Base-by-base conservation (phyloP, 176 grass and related monocot genomes). In the Pontederia crassipes region DNA sequence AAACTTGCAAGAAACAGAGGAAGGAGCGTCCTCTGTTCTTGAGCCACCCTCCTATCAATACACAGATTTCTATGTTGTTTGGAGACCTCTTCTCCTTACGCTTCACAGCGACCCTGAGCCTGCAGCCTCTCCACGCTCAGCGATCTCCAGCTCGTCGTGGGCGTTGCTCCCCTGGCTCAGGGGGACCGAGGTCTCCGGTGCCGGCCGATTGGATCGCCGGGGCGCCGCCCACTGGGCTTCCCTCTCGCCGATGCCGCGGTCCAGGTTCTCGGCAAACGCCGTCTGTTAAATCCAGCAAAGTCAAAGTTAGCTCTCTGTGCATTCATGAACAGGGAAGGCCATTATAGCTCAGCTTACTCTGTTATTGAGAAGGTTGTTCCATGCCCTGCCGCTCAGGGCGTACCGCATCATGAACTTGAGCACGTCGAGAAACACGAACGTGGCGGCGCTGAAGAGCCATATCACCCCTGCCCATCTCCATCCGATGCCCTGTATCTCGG, bases 381-480 rank as follows among this genome's bases (percentile, higher is more conserved):
- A 86, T 52, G 87, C 82, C 52, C 64, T 80, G 61, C 83, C 87
- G 28, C 78, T 85, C 7, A 79, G 79, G 0, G 57, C 68, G 28
- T 90, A 90, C 10, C 79, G 72, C 47, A 80, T 70, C 0, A 57
- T 64, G 5, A 90, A 83, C 56, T 90, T 86, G 11, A 90, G 82
- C 12, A 80, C 73, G 17, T 86, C 87, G 12, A 83, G 82, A 1
- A 81, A 54, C 12, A 90, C 28, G 59, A 77, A 83, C 57, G 85
- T 66, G 24, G 72, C 27, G 0, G 76, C n/a, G 77, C 82, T 83
- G 87, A 80, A 90, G 69, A 74, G 28, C 87, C 87, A 90, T 35
- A 86, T 68, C 65, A 15, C 75, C 5, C 72, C 82, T 0, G 82
- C 72, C 87, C 87, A 86, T 2, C 75, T 11, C 87, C 82, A 90